A percentile compares a stretch with the other conserved stretches of the same genome.
These are phyloP conservation scores for Fomitopsis betulina DNA, from an alignment of 1,284 basidiomycete species.

Conservation along the genomic window DNA sequence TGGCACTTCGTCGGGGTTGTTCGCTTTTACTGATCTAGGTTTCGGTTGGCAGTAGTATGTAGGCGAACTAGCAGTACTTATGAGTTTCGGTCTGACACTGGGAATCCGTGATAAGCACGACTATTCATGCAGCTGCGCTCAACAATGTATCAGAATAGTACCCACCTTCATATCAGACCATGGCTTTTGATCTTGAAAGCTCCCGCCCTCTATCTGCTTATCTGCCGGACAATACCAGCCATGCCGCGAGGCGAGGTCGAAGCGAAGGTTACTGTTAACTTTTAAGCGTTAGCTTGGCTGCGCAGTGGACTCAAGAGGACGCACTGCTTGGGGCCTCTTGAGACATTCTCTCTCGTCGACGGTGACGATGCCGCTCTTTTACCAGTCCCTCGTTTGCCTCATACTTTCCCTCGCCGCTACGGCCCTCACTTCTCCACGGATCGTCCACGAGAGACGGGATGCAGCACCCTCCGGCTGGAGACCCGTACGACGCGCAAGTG, in stretches of 20 bases:
- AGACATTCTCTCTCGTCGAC: neutral
- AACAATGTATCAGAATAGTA: neutral
- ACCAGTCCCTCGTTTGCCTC: neutral
- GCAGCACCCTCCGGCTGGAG: conserved; percentile 1
- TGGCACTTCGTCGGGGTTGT: too few relatives aligned
- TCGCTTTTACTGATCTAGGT: too few relatives aligned
- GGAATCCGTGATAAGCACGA: too few relatives aligned
- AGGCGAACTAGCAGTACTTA: too few relatives aligned
- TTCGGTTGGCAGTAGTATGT: too few relatives aligned
- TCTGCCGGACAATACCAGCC: neutral
- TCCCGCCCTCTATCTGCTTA: neutral
- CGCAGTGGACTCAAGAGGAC: neutral
- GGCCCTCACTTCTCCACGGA: neutral
- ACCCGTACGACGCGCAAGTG: conserved; percentile 1
- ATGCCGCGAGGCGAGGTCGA: neutral
- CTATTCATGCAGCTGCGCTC: neutral
- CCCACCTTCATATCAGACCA: neutral
- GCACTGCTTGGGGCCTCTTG: too few relatives aligned
- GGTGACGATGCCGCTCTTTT: neutral
- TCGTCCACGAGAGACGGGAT: conserved; percentile 3
- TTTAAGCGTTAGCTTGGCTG: neutral
- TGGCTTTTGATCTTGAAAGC: neutral
- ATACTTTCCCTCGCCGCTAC: neutral
- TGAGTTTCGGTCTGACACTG: too few relatives aligned
- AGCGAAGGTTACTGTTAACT: neutral